Percentiles rank a stretch among this genome's conserved stretches.
These are phyloP conservation scores for Digitaria exilis DNA, from an alignment of 202 grass and related monocot genomes.

Conservation along the genomic window DNA sequence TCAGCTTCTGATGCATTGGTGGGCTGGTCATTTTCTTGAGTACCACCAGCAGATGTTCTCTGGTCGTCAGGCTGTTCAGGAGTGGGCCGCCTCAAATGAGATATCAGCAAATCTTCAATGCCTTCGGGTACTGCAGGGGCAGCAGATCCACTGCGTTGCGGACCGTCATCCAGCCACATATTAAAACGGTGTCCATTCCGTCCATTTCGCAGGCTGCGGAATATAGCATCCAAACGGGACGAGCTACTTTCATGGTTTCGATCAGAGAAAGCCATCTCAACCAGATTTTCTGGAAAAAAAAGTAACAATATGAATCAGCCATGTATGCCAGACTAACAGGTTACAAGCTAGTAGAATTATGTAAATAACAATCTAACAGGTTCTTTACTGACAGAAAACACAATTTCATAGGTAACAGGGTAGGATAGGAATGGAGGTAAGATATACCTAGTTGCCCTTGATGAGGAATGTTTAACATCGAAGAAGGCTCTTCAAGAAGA, in stretches of 20 bases:
- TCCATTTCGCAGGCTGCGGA: constrained; percentile 79
- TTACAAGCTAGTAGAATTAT: constrained; percentile 1
- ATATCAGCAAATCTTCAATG: constrained; percentile 88
- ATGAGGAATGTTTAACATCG: constrained; percentile 61
- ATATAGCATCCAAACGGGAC: constrained; percentile 94
- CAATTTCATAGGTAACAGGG: not conserved
- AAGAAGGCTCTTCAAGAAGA: constrained; percentile 82
- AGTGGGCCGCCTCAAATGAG: constrained; percentile 76
- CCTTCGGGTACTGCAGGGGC: constrained; percentile 77
- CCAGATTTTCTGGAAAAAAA: constrained; percentile 66
- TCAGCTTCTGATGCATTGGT: constrained; percentile 64
- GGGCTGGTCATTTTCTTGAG: constrained; percentile 61
- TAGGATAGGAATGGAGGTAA: not conserved
- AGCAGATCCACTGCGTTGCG: constrained; percentile 66
- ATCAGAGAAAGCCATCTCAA: constrained; percentile 91
- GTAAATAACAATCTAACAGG: not conserved
- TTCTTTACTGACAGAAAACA: constrained; percentile 4
- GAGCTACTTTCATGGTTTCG: constrained; percentile 86
- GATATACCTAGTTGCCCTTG: constrained; percentile 75
- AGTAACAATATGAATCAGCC: constrained; percentile 27
- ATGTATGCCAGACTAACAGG: not conserved
- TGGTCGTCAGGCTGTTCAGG: constrained; percentile 59
- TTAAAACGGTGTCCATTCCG: constrained; percentile 92
- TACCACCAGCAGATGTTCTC: constrained; percentile 42
- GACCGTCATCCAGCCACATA: constrained; percentile 92